Conservation (phyloP, 805 yeast species). For the Yamadazyma scolyti region DNA sequence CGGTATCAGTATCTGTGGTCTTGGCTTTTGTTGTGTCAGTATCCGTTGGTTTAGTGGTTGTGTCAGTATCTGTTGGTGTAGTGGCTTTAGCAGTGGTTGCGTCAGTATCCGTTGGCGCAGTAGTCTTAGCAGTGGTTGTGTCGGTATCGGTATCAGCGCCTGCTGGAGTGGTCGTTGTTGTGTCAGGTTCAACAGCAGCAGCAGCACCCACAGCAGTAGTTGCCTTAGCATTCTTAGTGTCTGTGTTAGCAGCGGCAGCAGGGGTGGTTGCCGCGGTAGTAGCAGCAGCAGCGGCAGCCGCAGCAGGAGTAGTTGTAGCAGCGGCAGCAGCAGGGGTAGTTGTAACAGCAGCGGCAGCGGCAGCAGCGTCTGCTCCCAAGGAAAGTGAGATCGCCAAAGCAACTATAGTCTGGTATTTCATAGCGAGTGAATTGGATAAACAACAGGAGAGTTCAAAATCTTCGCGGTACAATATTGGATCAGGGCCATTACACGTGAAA, state of each 20-base stretch:
- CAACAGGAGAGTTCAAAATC: too few species aligned
- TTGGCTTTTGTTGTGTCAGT: constrained; percentile 7
- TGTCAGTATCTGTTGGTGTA: constrained; percentile 5
- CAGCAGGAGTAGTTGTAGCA: constrained; percentile 6
- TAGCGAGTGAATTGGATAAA: too few species aligned
- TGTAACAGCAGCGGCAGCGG: constrained; percentile 8
- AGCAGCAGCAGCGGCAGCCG: constrained; percentile 9
- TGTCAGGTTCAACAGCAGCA: constrained; percentile 14
- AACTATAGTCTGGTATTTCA: too few species aligned
- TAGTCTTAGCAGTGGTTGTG: constrained; percentile 15
- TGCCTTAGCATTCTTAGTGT: constrained; percentile 9
- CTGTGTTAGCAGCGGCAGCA: constrained; percentile 12
- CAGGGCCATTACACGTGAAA: too few species aligned
- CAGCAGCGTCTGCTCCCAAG: constrained; percentile 2
- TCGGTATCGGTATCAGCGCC: constrained; percentile 17
- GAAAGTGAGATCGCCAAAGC: neutral
- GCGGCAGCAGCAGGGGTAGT: constrained; percentile 6
- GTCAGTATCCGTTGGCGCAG: constrained; percentile 5
- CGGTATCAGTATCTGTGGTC: neutral
- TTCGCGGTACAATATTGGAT: too few species aligned
- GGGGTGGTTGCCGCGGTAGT: constrained; percentile 10
- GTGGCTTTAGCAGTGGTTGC: constrained; percentile 5
- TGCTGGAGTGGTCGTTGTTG: constrained; percentile 18
- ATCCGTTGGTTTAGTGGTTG: constrained; percentile 13
- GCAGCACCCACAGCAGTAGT: constrained; percentile 15